phyloP scores from a whole-genome alignment of 2,329 filamentous ascomycete genomes.

The Talaromyces sp. region DNA sequence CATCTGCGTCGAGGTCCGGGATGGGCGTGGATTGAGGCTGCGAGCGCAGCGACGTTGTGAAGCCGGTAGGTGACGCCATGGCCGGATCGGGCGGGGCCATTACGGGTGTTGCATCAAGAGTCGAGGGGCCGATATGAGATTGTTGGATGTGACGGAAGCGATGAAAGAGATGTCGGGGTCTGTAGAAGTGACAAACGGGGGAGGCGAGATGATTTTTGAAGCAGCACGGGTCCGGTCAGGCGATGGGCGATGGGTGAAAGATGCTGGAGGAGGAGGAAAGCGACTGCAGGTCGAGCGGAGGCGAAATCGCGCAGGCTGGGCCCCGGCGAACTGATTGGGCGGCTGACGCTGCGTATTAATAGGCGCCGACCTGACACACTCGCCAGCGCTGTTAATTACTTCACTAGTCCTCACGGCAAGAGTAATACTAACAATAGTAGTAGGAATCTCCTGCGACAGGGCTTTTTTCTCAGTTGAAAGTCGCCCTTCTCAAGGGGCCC shows the following conservation, averaged over 20 bases:
- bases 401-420: too few relatives aligned
- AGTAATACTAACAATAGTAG: background rate
- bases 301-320: background rate
- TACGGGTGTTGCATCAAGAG: slow-evolving; percentile 10
- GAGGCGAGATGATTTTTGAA: background rate
- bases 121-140: background rate
- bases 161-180: background rate
- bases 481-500: background rate
- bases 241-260: background rate
- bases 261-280: background rate
- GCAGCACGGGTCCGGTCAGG: background rate
- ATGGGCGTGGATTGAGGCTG: background rate
- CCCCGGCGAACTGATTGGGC: background rate
- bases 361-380: background rate
- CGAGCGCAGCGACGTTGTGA: slow-evolving; percentile 6
- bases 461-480: background rate
- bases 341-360: background rate
- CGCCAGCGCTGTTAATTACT: background rate
- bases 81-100: slow-evolving; percentile 12
- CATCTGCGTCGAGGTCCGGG: background rate
- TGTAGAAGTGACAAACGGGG: background rate
- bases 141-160: background rate
- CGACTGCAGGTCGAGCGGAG: background rate
- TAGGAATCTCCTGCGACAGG: background rate
- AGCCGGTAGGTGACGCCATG: slow-evolving; percentile 12